Conservation (phyloP, 352 stramenopile species). For the Aphanomyces euteiches region DNA sequence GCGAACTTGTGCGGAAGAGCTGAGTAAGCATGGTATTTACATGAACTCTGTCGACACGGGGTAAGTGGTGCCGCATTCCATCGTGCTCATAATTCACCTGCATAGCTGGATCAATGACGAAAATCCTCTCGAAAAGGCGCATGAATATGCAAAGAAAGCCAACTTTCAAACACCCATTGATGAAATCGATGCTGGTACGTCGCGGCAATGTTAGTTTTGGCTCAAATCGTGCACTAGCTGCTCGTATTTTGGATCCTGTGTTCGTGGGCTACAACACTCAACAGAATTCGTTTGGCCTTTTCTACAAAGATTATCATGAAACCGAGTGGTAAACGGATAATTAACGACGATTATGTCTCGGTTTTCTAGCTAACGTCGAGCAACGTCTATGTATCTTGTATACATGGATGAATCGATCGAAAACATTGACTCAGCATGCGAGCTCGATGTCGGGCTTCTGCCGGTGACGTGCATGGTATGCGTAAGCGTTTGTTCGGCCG, state of each 20-base stretch:
- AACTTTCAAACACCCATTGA: constrained; percentile 97
- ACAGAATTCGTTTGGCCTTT: constrained; percentile 69
- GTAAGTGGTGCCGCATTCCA: constrained; percentile 36
- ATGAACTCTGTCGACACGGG: constrained; percentile 99
- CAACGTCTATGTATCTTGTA: no score
- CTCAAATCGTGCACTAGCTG: constrained; percentile 37
- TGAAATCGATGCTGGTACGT: constrained; percentile 89
- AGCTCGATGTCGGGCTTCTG: not conserved
- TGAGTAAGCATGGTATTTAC: constrained; percentile 92
- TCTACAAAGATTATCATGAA: constrained; percentile 88
- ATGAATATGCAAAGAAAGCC: constrained; percentile 86
- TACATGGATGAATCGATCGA: not conserved
- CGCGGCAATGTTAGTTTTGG: no score
- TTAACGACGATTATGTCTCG: not conserved
- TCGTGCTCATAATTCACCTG: not conserved
- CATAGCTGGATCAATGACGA: constrained; percentile 97
- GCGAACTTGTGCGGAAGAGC: constrained; percentile 92
- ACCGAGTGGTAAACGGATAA: constrained; percentile 70
- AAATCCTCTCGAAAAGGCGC: constrained; percentile 92
- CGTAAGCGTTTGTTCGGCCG: no score
- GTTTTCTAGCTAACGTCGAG: not conserved
- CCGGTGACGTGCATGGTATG: not conserved
- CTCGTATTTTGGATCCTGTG: constrained; percentile 93
- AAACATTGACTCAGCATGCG: not conserved
- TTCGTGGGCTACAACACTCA: constrained; percentile 84